Evolutionary conservation across 2,329 filamentous ascomycete species (phyloP).

Genomic region (Fusarium sp.): DNA sequence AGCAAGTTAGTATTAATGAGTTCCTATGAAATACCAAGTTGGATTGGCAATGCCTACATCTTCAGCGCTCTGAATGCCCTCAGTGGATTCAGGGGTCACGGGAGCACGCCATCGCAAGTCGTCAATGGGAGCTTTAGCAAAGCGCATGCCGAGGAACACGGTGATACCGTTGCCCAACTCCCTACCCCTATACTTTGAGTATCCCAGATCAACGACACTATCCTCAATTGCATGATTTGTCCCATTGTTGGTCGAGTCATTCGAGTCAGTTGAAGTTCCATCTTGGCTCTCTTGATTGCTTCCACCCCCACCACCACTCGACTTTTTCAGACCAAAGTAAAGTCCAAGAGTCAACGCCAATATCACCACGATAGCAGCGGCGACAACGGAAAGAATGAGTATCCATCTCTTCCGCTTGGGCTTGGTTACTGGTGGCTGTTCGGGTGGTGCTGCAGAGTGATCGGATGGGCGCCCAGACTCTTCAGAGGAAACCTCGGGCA

Average conservation of each 20-base stretch:
- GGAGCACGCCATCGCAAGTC: conserved; percentile 65
- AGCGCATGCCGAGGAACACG: conserved; percentile 63
- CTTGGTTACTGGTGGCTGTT: background rate
- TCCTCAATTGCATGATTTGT: background rate
- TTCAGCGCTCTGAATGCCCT: conserved; percentile 51
- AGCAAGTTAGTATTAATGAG: background rate
- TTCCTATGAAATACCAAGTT: background rate
- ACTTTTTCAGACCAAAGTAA: conserved; percentile 38
- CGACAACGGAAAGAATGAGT: conserved; percentile 13
- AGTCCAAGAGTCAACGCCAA: conserved; percentile 35
- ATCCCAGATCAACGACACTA: conserved; percentile 54
- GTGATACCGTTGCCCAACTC: conserved; percentile 54
- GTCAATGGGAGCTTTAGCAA: conserved; percentile 63
- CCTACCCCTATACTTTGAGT: conserved; percentile 58
- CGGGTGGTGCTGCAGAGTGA: background rate
- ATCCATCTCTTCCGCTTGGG: conserved; percentile 24
- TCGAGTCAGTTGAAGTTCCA: background rate
- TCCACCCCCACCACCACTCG: conserved; percentile 8
- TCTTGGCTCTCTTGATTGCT: background rate
- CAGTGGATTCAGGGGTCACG: conserved; percentile 52
- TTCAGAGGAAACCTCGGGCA: conserved; percentile 9
- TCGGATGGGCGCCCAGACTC: conserved; percentile 14
- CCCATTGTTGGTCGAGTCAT: conserved; percentile 18
- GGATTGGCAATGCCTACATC: conserved; percentile 41
- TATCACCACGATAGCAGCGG: conserved; percentile 16